These are phyloP conservation scores for Bacidia gigantensis DNA, from an alignment of 495 filamentous ascomycete species.

Conservation along the genomic window DNA sequence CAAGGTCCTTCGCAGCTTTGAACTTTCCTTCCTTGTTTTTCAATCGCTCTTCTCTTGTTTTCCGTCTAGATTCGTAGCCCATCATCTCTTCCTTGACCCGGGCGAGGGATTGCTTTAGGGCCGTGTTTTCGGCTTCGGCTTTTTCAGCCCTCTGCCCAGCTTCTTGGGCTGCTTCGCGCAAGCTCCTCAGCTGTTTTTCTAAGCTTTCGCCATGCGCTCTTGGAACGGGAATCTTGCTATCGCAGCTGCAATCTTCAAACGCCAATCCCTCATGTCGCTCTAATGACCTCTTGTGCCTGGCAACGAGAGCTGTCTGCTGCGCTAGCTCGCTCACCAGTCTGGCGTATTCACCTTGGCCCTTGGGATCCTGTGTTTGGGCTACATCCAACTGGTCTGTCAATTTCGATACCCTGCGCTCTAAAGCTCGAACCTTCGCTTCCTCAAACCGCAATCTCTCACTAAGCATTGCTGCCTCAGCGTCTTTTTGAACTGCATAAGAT, in stretches of 20 bases:
- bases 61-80: constrained; percentile 36
- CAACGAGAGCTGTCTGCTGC: constrained; percentile 51
- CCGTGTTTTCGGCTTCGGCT: constrained; percentile 41
- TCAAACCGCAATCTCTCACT: constrained; percentile 56
- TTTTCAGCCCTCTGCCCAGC: constrained; percentile 52
- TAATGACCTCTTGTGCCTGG: constrained; percentile 45
- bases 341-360: constrained; percentile 32
- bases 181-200: constrained; percentile 37
- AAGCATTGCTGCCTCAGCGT: constrained; percentile 60
- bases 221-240: constrained; percentile 28
- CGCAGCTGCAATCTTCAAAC: no score
- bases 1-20: constrained; percentile 34
- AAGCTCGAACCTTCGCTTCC: constrained; percentile 37
- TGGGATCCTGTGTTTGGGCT: constrained; percentile 6
- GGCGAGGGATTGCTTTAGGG: constrained; percentile 38
- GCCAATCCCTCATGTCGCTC: constrained; percentile 50
- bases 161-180: constrained; percentile 41
- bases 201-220: neutral
- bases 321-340: constrained; percentile 44
- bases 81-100: constrained; percentile 41
- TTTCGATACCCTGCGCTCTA: constrained; percentile 44
- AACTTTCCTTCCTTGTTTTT: constrained; percentile 35
- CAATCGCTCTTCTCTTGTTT: constrained; percentile 37
- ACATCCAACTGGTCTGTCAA: constrained; percentile 41
- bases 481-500: constrained; percentile 81